A percentile compares a stretch with the other conserved stretches of the same genome.
Evolutionary conservation across 2,329 filamentous ascomycete genomes (phyloP).

Genomic region (Furcasterigmium sp.): DNA sequence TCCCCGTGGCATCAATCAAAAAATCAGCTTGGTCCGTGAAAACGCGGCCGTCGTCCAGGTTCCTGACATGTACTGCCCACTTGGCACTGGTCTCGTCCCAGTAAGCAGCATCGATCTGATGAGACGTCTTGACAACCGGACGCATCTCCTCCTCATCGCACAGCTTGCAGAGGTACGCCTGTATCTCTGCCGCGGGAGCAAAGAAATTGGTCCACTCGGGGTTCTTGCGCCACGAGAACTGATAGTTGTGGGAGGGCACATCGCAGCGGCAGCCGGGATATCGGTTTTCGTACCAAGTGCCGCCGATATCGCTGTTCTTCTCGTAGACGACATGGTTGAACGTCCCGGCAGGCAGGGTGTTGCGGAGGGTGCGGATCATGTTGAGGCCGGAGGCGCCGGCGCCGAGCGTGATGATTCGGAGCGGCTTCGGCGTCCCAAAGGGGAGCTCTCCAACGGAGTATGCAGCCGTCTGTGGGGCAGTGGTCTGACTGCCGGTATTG

Average conservation of each 20-base stretch:
- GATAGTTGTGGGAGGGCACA: conserved; percentile 56
- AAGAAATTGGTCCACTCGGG: conserved; percentile 55
- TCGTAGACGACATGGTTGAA: conserved; percentile 48
- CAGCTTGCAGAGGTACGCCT: conserved; percentile 42
- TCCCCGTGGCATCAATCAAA: conserved; percentile 43
- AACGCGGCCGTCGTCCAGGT: conserved; percentile 29
- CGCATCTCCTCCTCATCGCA: conserved; percentile 42
- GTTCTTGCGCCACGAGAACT: conserved; percentile 57
- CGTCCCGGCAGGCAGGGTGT: conserved; percentile 27
- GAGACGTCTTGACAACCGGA: conserved; percentile 35
- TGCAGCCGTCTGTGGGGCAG: not conserved
- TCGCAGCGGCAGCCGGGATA: conserved; percentile 55
- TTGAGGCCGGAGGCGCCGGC: conserved; percentile 13
- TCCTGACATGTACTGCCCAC: conserved; percentile 35
- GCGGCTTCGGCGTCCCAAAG: conserved; percentile 7
- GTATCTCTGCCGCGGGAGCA: conserved; percentile 48
- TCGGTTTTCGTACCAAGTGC: conserved; percentile 54
- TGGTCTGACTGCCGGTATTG: not conserved
- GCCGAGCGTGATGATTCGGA: conserved; percentile 12
- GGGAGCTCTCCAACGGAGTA: conserved; percentile 10
- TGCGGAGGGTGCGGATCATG: conserved; percentile 35
- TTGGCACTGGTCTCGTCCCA: conserved; percentile 38
- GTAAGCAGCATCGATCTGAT: conserved; percentile 33
- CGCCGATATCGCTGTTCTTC: conserved; percentile 49
- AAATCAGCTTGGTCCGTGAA: conserved; percentile 42